Base-by-base conservation (phyloP, 257 asterid genomes). In the Plantago major region DNA sequence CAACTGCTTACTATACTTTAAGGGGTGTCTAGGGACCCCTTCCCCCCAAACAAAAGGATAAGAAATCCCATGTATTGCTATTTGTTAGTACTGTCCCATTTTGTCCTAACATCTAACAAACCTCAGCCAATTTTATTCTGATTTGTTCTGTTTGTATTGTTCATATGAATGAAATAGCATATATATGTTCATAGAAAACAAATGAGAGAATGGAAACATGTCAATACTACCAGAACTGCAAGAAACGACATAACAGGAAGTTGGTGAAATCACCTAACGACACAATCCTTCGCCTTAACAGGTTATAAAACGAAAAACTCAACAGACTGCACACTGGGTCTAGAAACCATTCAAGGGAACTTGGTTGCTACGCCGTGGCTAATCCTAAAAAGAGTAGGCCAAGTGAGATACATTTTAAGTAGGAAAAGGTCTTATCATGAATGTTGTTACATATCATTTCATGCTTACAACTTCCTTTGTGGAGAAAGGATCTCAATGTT, bases 21-120 rank as follows among this genome's bases (percentile, higher is more conserved):
- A 69, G 85, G 67, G 63, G 52, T 74, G 79, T 71, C 68, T 60
- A 63, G 79, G 69, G 48, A 72, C 82, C 72, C 74, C 38, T 58
- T 51, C 40, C 57, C 53, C 50, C 65, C 45, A 18, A 46, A 38
- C 37, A 16, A 49, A 15, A 60, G 60, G 57, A 54, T 61, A 64
- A 43, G 72, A 68, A 67, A 58, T 42, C 42, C 22, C 38, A 59
- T 54, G 60, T 65, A 33, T 42, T 13, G 46, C 50, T 69, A 33
- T 42, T 18, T 16, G 43, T 46, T 19, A 22, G 33, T n/a, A 66
- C 40, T 46, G 56, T 46, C 66, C 62, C 58, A 16, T 61, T 65
- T 4, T 79, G 82, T 60, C 84, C 58, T 66, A 52, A 73, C 56
- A 55, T 51, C 66, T 70, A 74, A 63, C 58, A 58, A 53, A 62